Evolutionary conservation across 352 stramenopile species (phyloP).

Genomic region (Phytopythium aichiense): DNA sequence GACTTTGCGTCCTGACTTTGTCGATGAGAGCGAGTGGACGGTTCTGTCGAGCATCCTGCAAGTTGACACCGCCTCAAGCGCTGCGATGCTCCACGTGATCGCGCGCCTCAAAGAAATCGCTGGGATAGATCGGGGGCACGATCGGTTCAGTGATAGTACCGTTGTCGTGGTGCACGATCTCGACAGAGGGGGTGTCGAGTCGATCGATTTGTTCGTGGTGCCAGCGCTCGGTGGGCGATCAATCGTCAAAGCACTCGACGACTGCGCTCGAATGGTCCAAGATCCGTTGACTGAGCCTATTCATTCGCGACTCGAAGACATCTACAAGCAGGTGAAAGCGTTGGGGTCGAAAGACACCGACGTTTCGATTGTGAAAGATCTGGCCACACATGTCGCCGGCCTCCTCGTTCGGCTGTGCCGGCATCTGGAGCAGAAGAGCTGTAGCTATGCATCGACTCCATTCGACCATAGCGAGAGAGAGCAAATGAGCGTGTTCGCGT

Average conservation of each 20-base stretch:
- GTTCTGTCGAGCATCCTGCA: neutral
- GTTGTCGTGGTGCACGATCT: too few species aligned
- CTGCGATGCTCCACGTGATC: constrained; percentile 1
- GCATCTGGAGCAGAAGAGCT: neutral
- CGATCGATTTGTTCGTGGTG: too few species aligned
- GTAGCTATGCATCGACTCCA: neutral
- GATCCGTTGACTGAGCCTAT: too few species aligned
- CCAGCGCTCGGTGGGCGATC: too few species aligned
- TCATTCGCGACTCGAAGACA: too few species aligned
- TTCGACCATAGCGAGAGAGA: neutral
- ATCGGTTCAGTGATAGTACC: too few species aligned
- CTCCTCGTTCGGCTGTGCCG: neutral
- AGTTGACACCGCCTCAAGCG: neutral
- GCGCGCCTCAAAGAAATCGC: neutral
- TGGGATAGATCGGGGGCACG: neutral
- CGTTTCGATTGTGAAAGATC: neutral
- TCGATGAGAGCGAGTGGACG: neutral
- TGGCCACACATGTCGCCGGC: neutral
- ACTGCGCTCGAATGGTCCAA: too few species aligned
- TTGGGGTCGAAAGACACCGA: too few species aligned
- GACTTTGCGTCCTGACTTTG: neutral
- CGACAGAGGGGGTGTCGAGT: neutral
- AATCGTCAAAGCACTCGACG: too few species aligned
- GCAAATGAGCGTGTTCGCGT: neutral
- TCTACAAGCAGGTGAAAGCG: too few species aligned